Evolutionary conservation across 2,329 filamentous ascomycete genomes (phyloP), one percentile per base, ranked within the genome.

Genomic region (Beauveria asiatica): DNA sequence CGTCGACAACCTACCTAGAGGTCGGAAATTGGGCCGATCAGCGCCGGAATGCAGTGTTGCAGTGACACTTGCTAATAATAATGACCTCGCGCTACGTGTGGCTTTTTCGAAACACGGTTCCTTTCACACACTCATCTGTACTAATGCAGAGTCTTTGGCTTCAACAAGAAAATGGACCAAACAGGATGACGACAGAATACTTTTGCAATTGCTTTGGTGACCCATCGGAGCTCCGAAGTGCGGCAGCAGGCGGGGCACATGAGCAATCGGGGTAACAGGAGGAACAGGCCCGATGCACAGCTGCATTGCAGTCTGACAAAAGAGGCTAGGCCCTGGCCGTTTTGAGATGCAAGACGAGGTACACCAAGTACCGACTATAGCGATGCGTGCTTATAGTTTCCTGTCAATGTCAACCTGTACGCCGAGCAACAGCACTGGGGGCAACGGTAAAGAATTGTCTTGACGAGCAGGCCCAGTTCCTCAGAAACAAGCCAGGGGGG

Each of bases 221-320:
- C 19, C 17, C 33, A 50, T 50, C 45, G 21, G 33, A 50, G 45
- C 55, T 57, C 55, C 45, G 55, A 50, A 16, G 27, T 16, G 19
- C 21, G 27, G 25, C 13, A 39, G 25, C 13, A 39, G 25, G 53
- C 17, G 42, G 42, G 53, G 39, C 7, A 10, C 16, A 11, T 30
- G 6, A 46, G 53, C 27, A 45, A 21, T 49, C 45, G 45, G 33
- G 33, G 17, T 23, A 42, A 50, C 55, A 7, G 45, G 33, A 23
- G 17, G n/a, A 42, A 50, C 55, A 7, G 30, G 13, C 13, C 21
- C 25, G 27, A 37, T 49, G 23, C 11, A 19, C 44, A 49, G 39
- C 44, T 56, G 53, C 53, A 45, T 30, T 56, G 53, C 53, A 45
- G 21, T 16, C 7, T 27, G 49, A 39, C 30, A 17, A 11, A 19